Evolutionary conservation across 1,284 basidiomycete species (phyloP).

Genomic region (Veloboletus limbatus): DNA sequence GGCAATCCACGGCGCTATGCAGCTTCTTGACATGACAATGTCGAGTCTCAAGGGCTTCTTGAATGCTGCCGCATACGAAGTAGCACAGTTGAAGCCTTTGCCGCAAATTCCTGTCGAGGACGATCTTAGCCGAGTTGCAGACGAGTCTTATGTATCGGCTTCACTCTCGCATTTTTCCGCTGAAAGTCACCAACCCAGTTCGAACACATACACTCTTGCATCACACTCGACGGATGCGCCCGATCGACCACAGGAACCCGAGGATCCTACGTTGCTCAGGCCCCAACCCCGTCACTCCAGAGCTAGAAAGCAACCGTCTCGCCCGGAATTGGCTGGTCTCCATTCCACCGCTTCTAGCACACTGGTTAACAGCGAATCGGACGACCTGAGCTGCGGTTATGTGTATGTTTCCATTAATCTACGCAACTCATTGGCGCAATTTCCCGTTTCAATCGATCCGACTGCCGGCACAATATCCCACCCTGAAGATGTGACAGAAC

Average conservation of each 20-base stretch:
- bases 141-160: conserved; percentile 3
- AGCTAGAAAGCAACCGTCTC: conserved; percentile 10
- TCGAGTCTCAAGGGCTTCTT: conserved; percentile 28
- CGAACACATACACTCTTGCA: neutral
- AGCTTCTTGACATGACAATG: conserved; percentile 27
- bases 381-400: conserved; percentile 17
- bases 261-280: conserved; percentile 16
- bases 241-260: conserved; percentile 9
- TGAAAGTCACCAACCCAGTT: conserved; percentile 2
- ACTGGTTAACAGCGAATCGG: conserved; percentile 15
- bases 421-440: conserved; percentile 30
- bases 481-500: conserved; percentile 28
- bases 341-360: conserved; percentile 23
- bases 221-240: conserved; percentile 4
- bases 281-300: conserved; percentile 13
- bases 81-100: conserved; percentile 30
- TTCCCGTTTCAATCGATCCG: conserved; percentile 26
- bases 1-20: conserved; percentile 21
- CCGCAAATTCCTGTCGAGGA: conserved; percentile 19
- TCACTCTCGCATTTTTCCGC: conserved; percentile 7
- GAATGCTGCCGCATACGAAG: conserved; percentile 26
- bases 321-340: conserved; percentile 2
- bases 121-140: neutral
- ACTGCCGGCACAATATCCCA: conserved; percentile 21
- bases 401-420: conserved; percentile 26